Percentiles rank a stretch among this genome's conserved stretches.
Conservation (phyloP, 2,329 filamentous ascomycete species). For the Ascochyta lentis region DNA sequence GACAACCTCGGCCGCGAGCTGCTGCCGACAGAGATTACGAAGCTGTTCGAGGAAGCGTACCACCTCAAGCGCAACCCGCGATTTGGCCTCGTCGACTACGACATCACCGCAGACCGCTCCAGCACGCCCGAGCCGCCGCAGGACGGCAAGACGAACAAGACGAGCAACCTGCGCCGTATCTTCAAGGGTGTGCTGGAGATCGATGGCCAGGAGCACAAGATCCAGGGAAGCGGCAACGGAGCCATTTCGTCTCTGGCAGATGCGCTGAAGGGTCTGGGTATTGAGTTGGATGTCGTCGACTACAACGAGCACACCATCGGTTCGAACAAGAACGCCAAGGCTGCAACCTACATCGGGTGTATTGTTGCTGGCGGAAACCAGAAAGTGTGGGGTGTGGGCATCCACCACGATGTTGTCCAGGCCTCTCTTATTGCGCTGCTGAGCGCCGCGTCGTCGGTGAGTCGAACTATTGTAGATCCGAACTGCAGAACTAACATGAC, state of each 20-base stretch:
- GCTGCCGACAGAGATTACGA: conserved; percentile 79
- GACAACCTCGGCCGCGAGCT: conserved; percentile 85
- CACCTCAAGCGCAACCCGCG: conserved; percentile 82
- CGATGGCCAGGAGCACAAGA: conserved; percentile 78
- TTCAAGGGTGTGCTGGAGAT: conserved; percentile 87
- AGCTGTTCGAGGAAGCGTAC: conserved; percentile 88
- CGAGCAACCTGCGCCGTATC: conserved; percentile 76
- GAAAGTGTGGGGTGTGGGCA: conserved; percentile 87
- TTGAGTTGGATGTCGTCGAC: conserved; percentile 88
- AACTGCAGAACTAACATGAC: conserved; percentile 11
- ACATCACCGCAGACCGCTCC: conserved; percentile 83
- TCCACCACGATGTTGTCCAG: conserved; percentile 91
- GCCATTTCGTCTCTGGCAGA: conserved; percentile 88
- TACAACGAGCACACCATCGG: conserved; percentile 98
- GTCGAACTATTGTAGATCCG: conserved; percentile 39
- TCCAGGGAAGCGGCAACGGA: conserved; percentile 84
- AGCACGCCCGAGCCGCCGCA: conserved; percentile 72
- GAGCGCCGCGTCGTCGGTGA: conserved; percentile 84
- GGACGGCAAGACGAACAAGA: conserved; percentile 75
- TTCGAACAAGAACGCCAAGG: conserved; percentile 80
- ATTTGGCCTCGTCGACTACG: conserved; percentile 90
- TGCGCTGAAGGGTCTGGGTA: conserved; percentile 77
- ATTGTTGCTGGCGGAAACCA: conserved; percentile 70
- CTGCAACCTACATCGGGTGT: conserved; percentile 95
- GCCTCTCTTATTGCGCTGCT: conserved; percentile 86